A percentile compares a stretch with the other conserved stretches of the same genome.
phyloP scores from a whole-genome alignment of 306 rosid genomes.

The Canavalia gladiata region DNA sequence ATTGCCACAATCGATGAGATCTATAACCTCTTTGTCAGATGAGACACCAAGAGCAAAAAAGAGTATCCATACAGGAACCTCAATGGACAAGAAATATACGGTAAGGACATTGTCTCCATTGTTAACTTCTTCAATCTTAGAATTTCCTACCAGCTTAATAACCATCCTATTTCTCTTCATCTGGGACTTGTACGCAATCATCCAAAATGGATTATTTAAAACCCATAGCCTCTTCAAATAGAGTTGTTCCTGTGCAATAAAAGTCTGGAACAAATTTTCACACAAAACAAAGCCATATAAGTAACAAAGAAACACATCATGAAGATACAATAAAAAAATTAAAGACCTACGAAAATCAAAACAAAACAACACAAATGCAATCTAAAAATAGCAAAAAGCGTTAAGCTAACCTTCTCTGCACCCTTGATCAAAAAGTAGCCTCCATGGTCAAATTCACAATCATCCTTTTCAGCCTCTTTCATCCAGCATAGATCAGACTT shows the following conservation, averaged over 20 bases:
- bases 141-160: slow-evolving; percentile 63
- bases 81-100: slow-evolving; percentile 76
- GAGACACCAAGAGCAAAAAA: slow-evolving; percentile 86
- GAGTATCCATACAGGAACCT: slow-evolving; percentile 86
- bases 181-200: slow-evolving; percentile 75
- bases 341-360: slow-evolving; percentile 12
- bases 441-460: slow-evolving; percentile 91
- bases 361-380: background rate
- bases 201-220: slow-evolving; percentile 65
- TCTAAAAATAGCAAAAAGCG: background rate
- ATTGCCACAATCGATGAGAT: slow-evolving; percentile 68
- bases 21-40: slow-evolving; percentile 82
- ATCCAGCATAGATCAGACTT: slow-evolving; percentile 90
- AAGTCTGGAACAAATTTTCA: slow-evolving; percentile 66
- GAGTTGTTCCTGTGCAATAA: slow-evolving; percentile 92
- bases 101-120: slow-evolving; percentile 76
- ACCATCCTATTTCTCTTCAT: slow-evolving; percentile 81
- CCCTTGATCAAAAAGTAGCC: slow-evolving; percentile 95
- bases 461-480: slow-evolving; percentile 76
- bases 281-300: slow-evolving; percentile 15
- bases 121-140: slow-evolving; percentile 63
- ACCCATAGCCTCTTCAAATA: slow-evolving; percentile 82
- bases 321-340: background rate
- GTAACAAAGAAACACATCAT: background rate
- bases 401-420: slow-evolving; percentile 81